Base-by-base conservation (phyloP, 1,284 basidiomycete species). In the Cutaneotrichosporon cyanovorans region DNA sequence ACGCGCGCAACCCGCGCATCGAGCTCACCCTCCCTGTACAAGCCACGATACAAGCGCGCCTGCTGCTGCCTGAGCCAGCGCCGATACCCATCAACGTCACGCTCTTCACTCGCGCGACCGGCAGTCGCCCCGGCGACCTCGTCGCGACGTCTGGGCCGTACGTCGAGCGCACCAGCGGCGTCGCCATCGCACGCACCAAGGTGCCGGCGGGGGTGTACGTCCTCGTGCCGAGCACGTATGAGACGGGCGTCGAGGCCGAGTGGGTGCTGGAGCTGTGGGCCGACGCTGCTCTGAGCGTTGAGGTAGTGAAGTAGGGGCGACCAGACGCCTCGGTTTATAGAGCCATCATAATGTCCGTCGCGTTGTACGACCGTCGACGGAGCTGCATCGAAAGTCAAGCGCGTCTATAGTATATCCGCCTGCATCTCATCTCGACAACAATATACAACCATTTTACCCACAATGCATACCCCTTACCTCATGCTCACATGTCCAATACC, bases 131-230 rank as follows among this genome's bases (percentile, higher is more conserved):
- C 10, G 73, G 74, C 33, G 61, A 72, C 16, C 78, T 79, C 53
- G 59, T 84, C 12, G 69, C 75, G 1, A 85, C 85, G 0, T 86
- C 86, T 0, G 87, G 87, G 2, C 77, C 83, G 0, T 91, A 89
- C 60, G 78, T 80, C 18, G 85, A 90, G 55, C 73, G 77, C 0
- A 69, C 80, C 12, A 77, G 80, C 1, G 87, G 85, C 0, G 85
- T 83, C 1, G 76, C 76, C n/a, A 83, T 81, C 2, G 76, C 78
- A 1, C 73, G 74, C 23, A 67, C 75, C 9, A 69, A 74, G 22
- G 54, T 86, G 23, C 70, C 73, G 10, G 67, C 78, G 2, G 86
- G 85, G 4, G 77, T 74, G 46, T 91, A 91, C 65, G 73, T 81
- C 53, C 66, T 83, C 15, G 75, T 90, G 2, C 83, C 84, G 2